Evolutionary conservation across 257 asterid genomes (phyloP).

Genomic region (Parsonsia alboflavescens): DNA sequence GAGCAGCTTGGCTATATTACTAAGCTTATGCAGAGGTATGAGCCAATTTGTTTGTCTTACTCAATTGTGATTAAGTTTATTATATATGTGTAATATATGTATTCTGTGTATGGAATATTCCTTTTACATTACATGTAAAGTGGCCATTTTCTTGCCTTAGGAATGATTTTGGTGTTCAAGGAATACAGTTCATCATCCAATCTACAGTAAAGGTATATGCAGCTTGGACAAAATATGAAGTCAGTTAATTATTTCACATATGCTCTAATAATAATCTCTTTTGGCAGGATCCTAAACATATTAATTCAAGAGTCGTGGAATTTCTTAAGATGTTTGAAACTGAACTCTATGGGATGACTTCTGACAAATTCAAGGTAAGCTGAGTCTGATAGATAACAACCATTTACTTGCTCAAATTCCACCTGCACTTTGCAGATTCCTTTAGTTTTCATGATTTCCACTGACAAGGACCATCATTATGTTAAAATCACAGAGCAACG

Average conservation of each 20-base stretch:
- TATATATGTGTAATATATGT: background rate
- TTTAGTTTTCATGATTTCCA: slow-evolving; percentile 17
- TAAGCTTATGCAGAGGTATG: slow-evolving; percentile 80
- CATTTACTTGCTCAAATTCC: slow-evolving; percentile 31
- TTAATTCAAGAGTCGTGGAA: slow-evolving; percentile 75
- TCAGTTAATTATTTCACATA: slow-evolving; percentile 9
- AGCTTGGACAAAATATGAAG: slow-evolving; percentile 1
- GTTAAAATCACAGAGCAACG: slow-evolving; percentile 55
- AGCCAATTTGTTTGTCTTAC: background rate
- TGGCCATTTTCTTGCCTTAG: slow-evolving; percentile 26
- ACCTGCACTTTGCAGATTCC: background rate
- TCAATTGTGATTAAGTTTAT: background rate
- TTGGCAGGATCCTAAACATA: slow-evolving; percentile 85
- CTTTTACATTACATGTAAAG: background rate
- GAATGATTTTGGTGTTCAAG: slow-evolving; percentile 87
- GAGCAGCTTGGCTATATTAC: slow-evolving; percentile 99
- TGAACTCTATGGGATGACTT: slow-evolving; percentile 74
- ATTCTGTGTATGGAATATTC: background rate
- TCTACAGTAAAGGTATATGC: slow-evolving; percentile 75
- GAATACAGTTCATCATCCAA: slow-evolving; percentile 88
- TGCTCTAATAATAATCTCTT: slow-evolving; percentile 13
- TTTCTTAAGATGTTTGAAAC: slow-evolving; percentile 82
- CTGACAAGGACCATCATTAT: slow-evolving; percentile 25
- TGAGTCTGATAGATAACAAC: background rate
- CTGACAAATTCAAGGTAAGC: slow-evolving; percentile 74